Conservation (phyloP, 2,329 filamentous ascomycete genomes). For the Colletotrichum chrysophilum region DNA sequence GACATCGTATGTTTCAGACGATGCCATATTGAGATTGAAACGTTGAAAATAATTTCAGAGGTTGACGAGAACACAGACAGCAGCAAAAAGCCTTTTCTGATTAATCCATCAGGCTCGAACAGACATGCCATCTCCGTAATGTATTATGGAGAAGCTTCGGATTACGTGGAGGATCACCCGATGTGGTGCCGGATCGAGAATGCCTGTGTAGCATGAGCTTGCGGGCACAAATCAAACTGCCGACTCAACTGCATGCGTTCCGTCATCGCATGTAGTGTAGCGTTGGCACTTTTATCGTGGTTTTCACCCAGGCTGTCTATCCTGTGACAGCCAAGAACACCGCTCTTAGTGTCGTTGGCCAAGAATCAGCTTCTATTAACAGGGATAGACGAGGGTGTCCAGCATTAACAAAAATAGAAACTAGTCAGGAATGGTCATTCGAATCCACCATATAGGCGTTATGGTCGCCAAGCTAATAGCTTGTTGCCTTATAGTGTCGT, state of each 20-base stretch:
- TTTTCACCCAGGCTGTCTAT: not conserved
- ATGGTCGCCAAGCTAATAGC: too few species aligned
- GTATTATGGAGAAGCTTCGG: not conserved
- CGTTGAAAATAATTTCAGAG: not conserved
- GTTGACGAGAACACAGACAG: rapidly evolving
- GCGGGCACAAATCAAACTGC: not conserved
- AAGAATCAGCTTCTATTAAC: rapidly evolving
- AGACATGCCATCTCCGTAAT: not conserved
- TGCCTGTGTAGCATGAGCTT: not conserved
- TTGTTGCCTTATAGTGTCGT: too few species aligned
- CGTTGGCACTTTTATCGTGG: not conserved
- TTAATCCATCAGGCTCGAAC: not conserved
- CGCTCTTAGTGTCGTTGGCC: not conserved
- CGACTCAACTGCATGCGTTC: not conserved
- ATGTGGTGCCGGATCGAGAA: not conserved
- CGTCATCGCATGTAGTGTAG: not conserved
- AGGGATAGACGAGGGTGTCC: not conserved
- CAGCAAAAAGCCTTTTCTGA: not conserved
- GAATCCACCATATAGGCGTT: not conserved
- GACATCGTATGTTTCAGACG: not conserved
- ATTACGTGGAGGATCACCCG: not conserved
- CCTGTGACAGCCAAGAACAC: not conserved
- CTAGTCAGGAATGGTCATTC: not conserved
- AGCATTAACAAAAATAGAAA: not conserved
- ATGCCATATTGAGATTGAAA: not conserved